These are phyloP conservation scores for Coemansia sp. DNA, from an alignment of 192 early-diverging fungal genomes.

Conservation along the genomic window DNA sequence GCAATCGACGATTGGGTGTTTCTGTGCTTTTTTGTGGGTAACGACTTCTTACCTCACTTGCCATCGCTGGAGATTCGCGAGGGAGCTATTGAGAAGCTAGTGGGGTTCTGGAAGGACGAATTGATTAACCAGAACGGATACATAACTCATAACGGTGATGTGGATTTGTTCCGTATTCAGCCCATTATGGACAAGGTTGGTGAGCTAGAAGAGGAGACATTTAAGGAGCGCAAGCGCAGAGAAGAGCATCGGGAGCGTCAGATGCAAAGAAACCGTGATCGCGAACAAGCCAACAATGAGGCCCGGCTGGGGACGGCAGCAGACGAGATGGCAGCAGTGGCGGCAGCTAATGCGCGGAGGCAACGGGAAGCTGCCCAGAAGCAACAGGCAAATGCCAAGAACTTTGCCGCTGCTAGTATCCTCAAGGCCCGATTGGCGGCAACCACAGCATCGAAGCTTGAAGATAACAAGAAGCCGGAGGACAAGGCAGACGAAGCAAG, in stretches of 20 bases:
- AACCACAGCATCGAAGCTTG: slow-evolving; percentile 1
- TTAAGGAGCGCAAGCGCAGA: slow-evolving; percentile 63
- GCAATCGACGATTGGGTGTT: slow-evolving; percentile 98
- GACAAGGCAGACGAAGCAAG: background rate
- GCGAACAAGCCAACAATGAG: slow-evolving; percentile 26
- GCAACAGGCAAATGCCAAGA: slow-evolving; percentile 28
- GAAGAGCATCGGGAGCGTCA: slow-evolving; percentile 52
- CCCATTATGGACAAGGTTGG: slow-evolving; percentile 79
- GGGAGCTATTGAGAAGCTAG: slow-evolving; percentile 86
- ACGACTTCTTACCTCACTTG: slow-evolving; percentile 95
- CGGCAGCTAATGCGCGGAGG: slow-evolving; percentile 49
- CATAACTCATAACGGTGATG: slow-evolving; percentile 78
- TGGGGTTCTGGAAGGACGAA: slow-evolving; percentile 85
- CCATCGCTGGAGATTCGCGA: slow-evolving; percentile 94
- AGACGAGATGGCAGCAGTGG: slow-evolving; percentile 49
- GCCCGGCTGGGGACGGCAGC: slow-evolving; percentile 37
- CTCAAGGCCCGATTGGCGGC: slow-evolving; percentile 61
- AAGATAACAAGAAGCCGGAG: background rate
- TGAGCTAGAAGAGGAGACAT: slow-evolving; percentile 78
- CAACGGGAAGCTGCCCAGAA: slow-evolving; percentile 17
- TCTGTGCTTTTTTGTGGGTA: slow-evolving; percentile 96
- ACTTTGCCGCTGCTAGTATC: slow-evolving; percentile 60
- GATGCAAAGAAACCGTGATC: slow-evolving; percentile 4
- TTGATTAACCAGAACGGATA: slow-evolving; percentile 75
- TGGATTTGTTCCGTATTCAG: slow-evolving; percentile 73